Base-by-base conservation (phyloP, 306 rosid genomes). In the Echinosophora koreensis region DNA sequence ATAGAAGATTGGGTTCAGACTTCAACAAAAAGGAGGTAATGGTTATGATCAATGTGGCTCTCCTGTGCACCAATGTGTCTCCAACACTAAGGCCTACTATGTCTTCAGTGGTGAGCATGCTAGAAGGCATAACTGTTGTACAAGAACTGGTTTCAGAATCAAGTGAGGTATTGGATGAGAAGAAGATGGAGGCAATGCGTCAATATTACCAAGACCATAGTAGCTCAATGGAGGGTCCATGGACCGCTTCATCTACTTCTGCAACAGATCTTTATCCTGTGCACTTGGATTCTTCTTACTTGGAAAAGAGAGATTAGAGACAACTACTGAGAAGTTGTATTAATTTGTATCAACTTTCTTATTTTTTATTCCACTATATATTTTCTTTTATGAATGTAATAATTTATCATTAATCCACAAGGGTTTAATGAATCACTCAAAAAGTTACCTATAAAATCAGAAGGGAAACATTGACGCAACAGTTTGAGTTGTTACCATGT, bases 31-130 rank as follows among this genome's bases (percentile, higher is more conserved):
- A 77, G 55, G 83, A 83, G 54, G 80, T 60, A 35, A 47, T 58
- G 58, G 71, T 71, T 66, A 15, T 82, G 79, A 77, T 77, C 37
- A 82, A 72, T 2, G 82, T 77, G 18, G 86, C 79, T 49, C 71
- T 82, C 5, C n/a, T 82, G 28, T 82, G 86, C 82, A 77, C 82
- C 13, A 56, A 77, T 28, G 42, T 71, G 22, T 35, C 82, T 59
- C 17, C 82, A 56, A 7, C 71, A 5, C 52, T 65, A 12, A 82
- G 86, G 79, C 86, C 86, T 35, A 7, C 61, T 16, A 82, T 82
- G 79, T 82, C 82, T 22, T 71, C 79, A 47, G 86, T 77, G 34
- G 76, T 82, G 12, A 82, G 82, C 79, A 77, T 82, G 79, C 76
- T 82, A 47, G 86, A 77, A 77, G 82, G 82, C 2, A 77, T n/a